phyloP scores from a whole-genome alignment of 257 asterid species.

The Euphrasia confusa region DNA sequence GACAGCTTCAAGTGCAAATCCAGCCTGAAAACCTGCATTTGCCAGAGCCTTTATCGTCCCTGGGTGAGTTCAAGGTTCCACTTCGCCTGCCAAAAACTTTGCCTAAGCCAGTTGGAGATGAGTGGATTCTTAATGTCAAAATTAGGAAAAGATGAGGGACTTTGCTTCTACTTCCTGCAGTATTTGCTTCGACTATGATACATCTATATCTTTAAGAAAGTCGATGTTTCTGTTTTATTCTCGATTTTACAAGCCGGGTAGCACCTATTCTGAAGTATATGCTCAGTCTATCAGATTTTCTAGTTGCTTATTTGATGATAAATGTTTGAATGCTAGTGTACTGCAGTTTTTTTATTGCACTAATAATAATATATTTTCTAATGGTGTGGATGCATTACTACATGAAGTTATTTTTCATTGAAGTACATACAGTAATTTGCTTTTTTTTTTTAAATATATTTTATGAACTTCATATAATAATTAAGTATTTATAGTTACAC shows the following conservation, averaged over 20 bases:
- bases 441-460: no score
- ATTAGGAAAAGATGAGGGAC: conserved; percentile 33
- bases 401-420: no score
- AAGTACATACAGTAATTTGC: no score
- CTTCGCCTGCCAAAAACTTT: conserved; percentile 71
- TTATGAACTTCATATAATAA: no score
- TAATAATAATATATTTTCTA: not conserved
- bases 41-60: conserved; percentile 51
- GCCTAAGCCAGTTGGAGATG: conserved; percentile 69
- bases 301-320: not conserved
- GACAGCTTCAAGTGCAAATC: conserved; percentile 68
- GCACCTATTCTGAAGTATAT: not conserved
- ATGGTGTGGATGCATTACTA: no score
- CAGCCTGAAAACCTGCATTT: conserved; percentile 65
- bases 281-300: not conserved
- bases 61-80: conserved; percentile 78
- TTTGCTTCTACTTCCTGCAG: conserved; percentile 1
- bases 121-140: conserved; percentile 43
- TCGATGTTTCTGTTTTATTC: not conserved
- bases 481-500: no score
- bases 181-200: conserved; percentile 11
- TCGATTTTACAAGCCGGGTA: not conserved
- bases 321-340: not conserved
- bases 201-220: conserved; percentile 3
- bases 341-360: not conserved